Percentiles rank a stretch among this genome's conserved stretches.
Evolutionary conservation across 352 stramenopile species (phyloP).

Genomic region (Phytophthora tentaculata): DNA sequence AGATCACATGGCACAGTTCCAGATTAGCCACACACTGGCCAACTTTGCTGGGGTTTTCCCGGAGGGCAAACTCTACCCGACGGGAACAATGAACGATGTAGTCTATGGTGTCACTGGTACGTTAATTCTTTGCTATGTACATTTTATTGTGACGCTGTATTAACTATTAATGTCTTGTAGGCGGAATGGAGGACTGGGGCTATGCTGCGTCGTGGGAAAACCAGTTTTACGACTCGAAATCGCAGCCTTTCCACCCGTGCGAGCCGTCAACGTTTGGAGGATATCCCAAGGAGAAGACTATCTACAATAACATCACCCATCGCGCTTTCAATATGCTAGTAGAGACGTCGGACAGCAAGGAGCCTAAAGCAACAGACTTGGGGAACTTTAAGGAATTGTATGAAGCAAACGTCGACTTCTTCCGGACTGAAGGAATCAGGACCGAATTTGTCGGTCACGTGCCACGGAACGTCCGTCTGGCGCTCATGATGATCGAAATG

Average conservation of each 20-base stretch:
- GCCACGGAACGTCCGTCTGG: slow-evolving; percentile 94
- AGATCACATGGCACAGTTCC: slow-evolving; percentile 75
- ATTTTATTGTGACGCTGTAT: neutral
- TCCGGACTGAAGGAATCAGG: slow-evolving; percentile 31
- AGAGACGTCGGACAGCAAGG: slow-evolving; percentile 94
- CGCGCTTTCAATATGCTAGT: slow-evolving; percentile 97
- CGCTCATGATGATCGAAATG: slow-evolving; percentile 95
- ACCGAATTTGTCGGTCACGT: slow-evolving; percentile 91
- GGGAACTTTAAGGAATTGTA: slow-evolving; percentile 81
- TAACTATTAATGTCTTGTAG: slow-evolving; percentile 5
- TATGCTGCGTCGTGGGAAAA: slow-evolving; percentile 94
- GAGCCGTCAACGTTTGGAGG: slow-evolving; percentile 89
- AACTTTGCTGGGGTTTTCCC: slow-evolving; percentile 77
- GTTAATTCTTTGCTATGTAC: neutral
- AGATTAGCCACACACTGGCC: slow-evolving; percentile 65
- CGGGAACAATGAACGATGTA: slow-evolving; percentile 95
- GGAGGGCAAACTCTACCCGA: slow-evolving; percentile 78
- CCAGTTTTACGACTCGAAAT: slow-evolving; percentile 33
- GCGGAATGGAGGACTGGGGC: slow-evolving; percentile 98
- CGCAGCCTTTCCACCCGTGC: slow-evolving; percentile 80
- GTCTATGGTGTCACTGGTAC: slow-evolving; percentile 94
- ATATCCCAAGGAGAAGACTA: slow-evolving; percentile 90
- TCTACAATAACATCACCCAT: slow-evolving; percentile 94
- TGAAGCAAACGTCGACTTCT: slow-evolving; percentile 70
- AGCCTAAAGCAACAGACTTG: slow-evolving; percentile 70